Evolutionary conservation across 2,329 filamentous ascomycete species (phyloP), one percentile per base, ranked within the genome.

Genomic region (Thielaviopsis punctulata): DNA sequence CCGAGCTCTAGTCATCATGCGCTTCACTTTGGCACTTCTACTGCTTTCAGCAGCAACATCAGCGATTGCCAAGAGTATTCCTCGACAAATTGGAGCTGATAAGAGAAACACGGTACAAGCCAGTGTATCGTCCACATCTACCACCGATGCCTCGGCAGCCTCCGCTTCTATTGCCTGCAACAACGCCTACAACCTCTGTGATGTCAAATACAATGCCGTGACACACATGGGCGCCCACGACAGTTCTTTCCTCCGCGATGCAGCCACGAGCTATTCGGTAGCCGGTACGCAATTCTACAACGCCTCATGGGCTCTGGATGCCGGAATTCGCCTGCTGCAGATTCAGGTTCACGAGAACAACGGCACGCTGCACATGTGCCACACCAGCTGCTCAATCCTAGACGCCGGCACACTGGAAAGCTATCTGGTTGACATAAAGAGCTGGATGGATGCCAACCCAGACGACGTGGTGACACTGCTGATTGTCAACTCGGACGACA

Each of bases 221-320:
- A 89, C 85, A 2, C 76, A 89, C 63, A 76, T 90, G 61, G 84
- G 84, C 21, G 83, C 82, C 18, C 85, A 89, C 67, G 75, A 88
- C 66, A 80, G 77, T 56, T 72, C 84, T 10, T 89, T 88, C 62
- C 64, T 88, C 44, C 73, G 82, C 48, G 80, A 86, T 60, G 63
- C 68, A 23, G 73, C 72, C 52, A 82, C 78, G 1, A 69, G 67
- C 55, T 76, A 81, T 63, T 79, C 77, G 23, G 64, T 79, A 2
- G 75, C 79, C 2, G 84, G 82, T 5, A 84, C 87, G 63, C 85
- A 89, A 66, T 86, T 72, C 67, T 80, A 75, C 66, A 84, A 87
- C 64, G 80, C 81, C 6, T 85, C 81, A 2, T 67, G 74, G 5
- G 83, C 86, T 53, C 74, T 89, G 51, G 73, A 79, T 52, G 77